A percentile compares a stretch with the other conserved stretches of the same genome.
These are phyloP conservation scores for Excoecaria cochinchinensis DNA, from an alignment of 345 rosid species.

Conservation along the genomic window DNA sequence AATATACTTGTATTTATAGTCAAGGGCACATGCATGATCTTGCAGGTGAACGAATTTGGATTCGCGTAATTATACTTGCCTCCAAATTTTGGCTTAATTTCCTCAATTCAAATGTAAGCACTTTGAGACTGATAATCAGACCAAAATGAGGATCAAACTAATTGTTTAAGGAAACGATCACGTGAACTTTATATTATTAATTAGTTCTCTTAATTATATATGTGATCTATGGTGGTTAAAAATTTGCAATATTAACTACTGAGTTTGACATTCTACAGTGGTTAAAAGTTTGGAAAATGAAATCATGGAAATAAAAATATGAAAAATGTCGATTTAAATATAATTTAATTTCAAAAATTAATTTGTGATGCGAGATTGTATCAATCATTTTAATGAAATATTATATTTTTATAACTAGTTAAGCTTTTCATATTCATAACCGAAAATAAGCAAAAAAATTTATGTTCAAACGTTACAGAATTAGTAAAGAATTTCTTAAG, in stretches of 20 bases:
- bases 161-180: neutral
- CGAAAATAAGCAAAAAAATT: too few species aligned
- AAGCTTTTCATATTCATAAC: too few species aligned
- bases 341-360: too few species aligned
- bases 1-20: neutral
- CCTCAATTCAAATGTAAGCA: neutral
- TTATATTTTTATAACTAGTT: too few species aligned
- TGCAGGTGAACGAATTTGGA: constrained; percentile 36
- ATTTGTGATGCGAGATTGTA: too few species aligned
- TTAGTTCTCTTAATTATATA: neutral
- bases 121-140: neutral
- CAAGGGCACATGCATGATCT: constrained; percentile 7
- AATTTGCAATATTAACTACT: neutral
- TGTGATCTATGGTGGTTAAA: neutral
- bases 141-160: neutral
- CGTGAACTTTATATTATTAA: neutral
- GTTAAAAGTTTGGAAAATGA: neutral
- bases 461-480: too few species aligned
- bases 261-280: constrained; percentile 3
- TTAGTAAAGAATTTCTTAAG: too few species aligned
- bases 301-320: neutral
- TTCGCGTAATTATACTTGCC: constrained; percentile 7
- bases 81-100: constrained; percentile 11
- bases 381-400: too few species aligned
- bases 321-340: too few species aligned